Percentiles rank a stretch among this genome's conserved stretches.
Evolutionary conservation across 108 stramenopile species (phyloP).

Genomic region (Cyclotella atomus): DNA sequence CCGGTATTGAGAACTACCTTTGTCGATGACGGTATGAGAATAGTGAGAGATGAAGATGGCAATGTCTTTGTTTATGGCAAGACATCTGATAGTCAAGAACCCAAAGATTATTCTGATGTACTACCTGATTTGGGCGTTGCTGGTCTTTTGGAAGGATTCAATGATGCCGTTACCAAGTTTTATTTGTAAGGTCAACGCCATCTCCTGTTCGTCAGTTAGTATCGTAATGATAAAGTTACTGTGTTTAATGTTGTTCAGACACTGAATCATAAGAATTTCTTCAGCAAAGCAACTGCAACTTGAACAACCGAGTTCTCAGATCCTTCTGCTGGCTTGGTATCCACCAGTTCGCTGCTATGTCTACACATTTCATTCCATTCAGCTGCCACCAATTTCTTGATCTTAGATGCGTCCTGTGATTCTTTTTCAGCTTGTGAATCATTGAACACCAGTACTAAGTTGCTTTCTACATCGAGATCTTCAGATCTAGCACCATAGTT

Average conservation of each 20-base stretch:
- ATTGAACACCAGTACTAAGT: slow-evolving; percentile 69
- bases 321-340: neutral
- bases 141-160: slow-evolving; percentile 78
- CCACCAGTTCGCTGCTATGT: slow-evolving; percentile 16
- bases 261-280: slow-evolving; percentile 34
- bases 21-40: slow-evolving; percentile 61
- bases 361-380: slow-evolving; percentile 51
- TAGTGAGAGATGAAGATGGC: slow-evolving; percentile 83
- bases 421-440: neutral
- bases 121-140: slow-evolving; percentile 77
- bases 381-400: slow-evolving; percentile 27
- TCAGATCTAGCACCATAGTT: slow-evolving; percentile 82
- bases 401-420: neutral
- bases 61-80: slow-evolving; percentile 80
- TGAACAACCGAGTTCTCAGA: slow-evolving; percentile 14
- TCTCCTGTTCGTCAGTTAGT: neutral
- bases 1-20: slow-evolving; percentile 73
- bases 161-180: slow-evolving; percentile 74
- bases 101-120: slow-evolving; percentile 67
- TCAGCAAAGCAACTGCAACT: slow-evolving; percentile 36
- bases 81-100: slow-evolving; percentile 53
- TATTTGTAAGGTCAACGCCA: slow-evolving; percentile 52
- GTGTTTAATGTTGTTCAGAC: neutral
- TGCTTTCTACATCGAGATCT: slow-evolving; percentile 81
- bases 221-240: neutral